Base-by-base conservation (phyloP, 2,329 filamentous ascomycete species). In the Cercospora berteroae region DNA sequence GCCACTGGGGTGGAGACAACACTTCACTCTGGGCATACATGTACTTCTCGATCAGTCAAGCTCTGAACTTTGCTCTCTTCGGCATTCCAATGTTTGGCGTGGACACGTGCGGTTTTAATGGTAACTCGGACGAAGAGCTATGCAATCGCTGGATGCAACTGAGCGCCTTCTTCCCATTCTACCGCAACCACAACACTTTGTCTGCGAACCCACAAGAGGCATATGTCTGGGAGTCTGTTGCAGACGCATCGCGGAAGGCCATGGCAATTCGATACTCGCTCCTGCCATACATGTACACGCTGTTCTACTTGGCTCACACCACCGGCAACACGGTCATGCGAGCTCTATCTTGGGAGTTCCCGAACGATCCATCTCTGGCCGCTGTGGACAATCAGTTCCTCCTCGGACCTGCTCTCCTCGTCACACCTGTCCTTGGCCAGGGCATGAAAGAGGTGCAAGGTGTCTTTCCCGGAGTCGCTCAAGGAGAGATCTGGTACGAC, bases 21-120 rank as follows among this genome's bases (percentile, higher is more conserved):
- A 94, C 93, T 18, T 89, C 88, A 3, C 84, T 86, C 13, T 94
- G 90, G 87, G 84, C 85, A 0, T 90, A 88, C 76, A 90, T 94
- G 86, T 90, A 86, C 78, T 89, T 90, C 77, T 89, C 88, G 10
- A 95, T 95, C 73, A 87, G 90, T 0, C 90, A 94, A 77, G 91
- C 90, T 1, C 83, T 96, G 0, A 88, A 87, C 3, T 94, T 93
- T 79, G 87, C 86, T 1, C 83, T 93, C 4, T 92, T 90, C 70
- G 90, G 90, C 31, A 88, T 93, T 42, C 90, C 90, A 10, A 92
- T 93, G 89, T 92, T 92, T 71, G 89, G 88, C 8, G 84, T 86
- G 23, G 88, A 91, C 72, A 88, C 87, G 1, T 91, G 89, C 74
- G 90, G 75, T 8, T 77, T 76, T 63, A 68, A 70, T 52, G 67